Percentiles rank a stretch among this genome's conserved stretches.
These are phyloP conservation scores for Cystobasidium sp. DNA, from an alignment of 1,284 basidiomycete species.

Conservation along the genomic window DNA sequence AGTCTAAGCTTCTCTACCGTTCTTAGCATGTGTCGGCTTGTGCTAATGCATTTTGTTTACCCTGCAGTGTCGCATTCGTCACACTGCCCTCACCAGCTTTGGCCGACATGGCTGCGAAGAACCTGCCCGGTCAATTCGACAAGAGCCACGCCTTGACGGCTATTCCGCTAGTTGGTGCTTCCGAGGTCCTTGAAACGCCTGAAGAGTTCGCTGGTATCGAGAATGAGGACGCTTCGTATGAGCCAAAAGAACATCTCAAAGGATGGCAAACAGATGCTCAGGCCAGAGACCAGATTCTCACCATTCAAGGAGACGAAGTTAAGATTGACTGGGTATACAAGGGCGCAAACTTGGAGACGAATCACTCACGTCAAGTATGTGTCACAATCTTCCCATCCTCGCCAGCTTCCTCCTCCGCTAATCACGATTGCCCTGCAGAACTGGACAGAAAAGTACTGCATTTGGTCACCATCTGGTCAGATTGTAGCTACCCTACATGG, in stretches of 20 bases:
- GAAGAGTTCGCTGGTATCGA: constrained; percentile 85
- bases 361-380: constrained; percentile 70
- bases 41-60: constrained; percentile 5
- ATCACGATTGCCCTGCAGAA: constrained; percentile 61
- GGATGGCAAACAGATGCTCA: constrained; percentile 91
- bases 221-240: constrained; percentile 78
- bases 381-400: background rate
- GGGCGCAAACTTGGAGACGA: constrained; percentile 81
- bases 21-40: background rate
- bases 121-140: constrained; percentile 89
- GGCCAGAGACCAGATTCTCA: constrained; percentile 95
- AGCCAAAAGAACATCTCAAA: constrained; percentile 83
- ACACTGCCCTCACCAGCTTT: constrained; percentile 82
- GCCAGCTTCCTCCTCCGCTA: background rate
- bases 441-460: constrained; percentile 97
- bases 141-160: constrained; percentile 87
- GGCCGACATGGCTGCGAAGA: constrained; percentile 76
- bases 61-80: constrained; percentile 79
- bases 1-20: constrained; percentile 7
- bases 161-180: constrained; percentile 91
- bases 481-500: constrained; percentile 92
- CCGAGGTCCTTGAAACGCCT: constrained; percentile 77
- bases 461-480: constrained; percentile 96
- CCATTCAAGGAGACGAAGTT: constrained; percentile 90
- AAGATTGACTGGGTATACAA: constrained; percentile 93